phyloP scores from a whole-genome alignment of 2,329 filamentous ascomycete genomes.

The Ophiostoma ulmi region DNA sequence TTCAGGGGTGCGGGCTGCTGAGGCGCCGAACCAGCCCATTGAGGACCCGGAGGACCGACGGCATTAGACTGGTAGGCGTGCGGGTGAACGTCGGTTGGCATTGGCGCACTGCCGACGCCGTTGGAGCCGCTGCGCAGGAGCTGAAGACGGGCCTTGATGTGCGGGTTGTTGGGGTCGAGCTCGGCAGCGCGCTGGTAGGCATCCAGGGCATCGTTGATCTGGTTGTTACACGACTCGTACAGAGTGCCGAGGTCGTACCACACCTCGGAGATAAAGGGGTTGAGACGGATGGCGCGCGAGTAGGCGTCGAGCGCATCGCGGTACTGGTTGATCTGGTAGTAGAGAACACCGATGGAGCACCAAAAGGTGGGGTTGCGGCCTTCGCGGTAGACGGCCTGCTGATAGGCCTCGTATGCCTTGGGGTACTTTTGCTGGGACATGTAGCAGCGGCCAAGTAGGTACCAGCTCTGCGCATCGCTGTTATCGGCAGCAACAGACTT shows the following conservation, averaged over 20 bases:
- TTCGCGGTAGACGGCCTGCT: conserved; percentile 96
- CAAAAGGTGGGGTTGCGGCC: conserved; percentile 97
- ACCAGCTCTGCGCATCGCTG: conserved; percentile 96
- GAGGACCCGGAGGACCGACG: conserved; percentile 76
- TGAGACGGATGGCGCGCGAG: conserved; percentile 89
- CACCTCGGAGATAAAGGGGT: conserved; percentile 97
- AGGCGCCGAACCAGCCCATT: conserved; percentile 73
- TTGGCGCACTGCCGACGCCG: conserved; percentile 64
- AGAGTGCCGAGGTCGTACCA: conserved; percentile 98
- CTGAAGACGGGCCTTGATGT: conserved; percentile 92
- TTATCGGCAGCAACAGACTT: conserved; percentile 91
- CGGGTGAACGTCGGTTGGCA: conserved; percentile 92
- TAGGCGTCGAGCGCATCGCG: conserved; percentile 96
- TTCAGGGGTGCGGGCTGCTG: conserved; percentile 40
- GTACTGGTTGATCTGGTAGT: conserved; percentile 99
- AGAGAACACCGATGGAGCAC: conserved; percentile 98
- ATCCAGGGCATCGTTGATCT: conserved; percentile 91
- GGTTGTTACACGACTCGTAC: conserved; percentile 99
- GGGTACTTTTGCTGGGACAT: conserved; percentile 99
- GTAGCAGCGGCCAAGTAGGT: conserved; percentile 93
- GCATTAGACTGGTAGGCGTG: conserved; percentile 87
- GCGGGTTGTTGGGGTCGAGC: conserved; percentile 84
- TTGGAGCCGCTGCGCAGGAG: conserved; percentile 77
- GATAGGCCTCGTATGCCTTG: conserved; percentile 96
- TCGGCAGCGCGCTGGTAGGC: conserved; percentile 93